A percentile compares a stretch with the other conserved stretches of the same genome.
Evolutionary conservation across 805 yeast species (phyloP).

Genomic region (Sungouiella blattae): DNA sequence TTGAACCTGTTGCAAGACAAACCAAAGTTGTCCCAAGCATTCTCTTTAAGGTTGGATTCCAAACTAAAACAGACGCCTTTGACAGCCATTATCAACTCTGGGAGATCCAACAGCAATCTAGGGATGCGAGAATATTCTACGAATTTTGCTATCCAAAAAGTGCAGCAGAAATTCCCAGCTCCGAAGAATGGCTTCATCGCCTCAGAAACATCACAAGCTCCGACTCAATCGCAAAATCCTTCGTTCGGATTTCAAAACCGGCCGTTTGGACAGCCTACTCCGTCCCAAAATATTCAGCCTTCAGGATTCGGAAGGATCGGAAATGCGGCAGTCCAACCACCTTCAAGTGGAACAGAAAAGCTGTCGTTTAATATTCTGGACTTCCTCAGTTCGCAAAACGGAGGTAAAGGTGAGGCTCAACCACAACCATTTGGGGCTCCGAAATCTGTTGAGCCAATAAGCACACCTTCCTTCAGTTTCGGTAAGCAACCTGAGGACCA

Average conservation of each 20-base stretch:
- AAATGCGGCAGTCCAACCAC: no score
- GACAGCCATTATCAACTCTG: conserved; percentile 31
- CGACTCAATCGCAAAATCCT: no score
- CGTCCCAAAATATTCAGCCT: no score
- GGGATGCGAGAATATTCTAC: conserved; percentile 3
- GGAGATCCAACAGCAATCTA: conserved; percentile 28
- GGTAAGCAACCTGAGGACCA: no score
- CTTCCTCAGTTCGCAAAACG: not conserved
- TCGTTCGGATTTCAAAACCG: no score
- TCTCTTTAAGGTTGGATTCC: conserved; percentile 28
- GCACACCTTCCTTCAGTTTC: no score
- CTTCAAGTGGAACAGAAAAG: no score
- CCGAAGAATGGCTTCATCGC: not conserved
- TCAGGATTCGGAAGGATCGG: no score
- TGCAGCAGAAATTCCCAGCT: not conserved
- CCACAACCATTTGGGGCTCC: not conserved
- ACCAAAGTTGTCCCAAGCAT: conserved; percentile 34
- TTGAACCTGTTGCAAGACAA: conserved; percentile 36
- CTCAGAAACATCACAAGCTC: no score
- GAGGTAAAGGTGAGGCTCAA: conserved; percentile 1
- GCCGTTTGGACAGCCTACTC: no score
- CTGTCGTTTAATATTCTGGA: conserved; percentile 1
- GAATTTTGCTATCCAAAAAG: not conserved
- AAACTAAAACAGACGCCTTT: conserved; percentile 22
- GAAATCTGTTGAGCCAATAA: no score